A percentile compares a stretch with the other conserved stretches of the same genome.
Conservation (phyloP, 2,329 filamentous ascomycete species). For the Colletotrichum cereale region DNA sequence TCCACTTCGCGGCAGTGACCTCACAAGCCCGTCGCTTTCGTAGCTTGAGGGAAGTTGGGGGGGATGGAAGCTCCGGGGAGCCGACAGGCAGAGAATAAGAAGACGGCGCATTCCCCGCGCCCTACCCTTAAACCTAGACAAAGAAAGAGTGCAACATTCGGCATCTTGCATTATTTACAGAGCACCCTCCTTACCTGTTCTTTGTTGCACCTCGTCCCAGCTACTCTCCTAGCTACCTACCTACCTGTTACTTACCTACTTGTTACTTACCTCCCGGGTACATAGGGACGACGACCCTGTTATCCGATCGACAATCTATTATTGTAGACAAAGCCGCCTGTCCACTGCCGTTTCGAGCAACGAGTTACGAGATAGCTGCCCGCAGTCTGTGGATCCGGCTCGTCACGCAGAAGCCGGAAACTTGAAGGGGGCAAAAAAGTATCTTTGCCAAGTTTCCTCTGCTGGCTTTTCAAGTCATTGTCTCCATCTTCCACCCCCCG, state of each 20-base stretch:
- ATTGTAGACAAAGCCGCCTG: neutral
- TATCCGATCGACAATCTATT: slow-evolving; percentile 1
- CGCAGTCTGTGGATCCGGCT: slow-evolving; percentile 24
- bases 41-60: slow-evolving; percentile 3
- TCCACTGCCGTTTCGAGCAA: slow-evolving; percentile 27
- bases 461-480: neutral
- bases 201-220: neutral
- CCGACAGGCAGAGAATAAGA: slow-evolving; percentile 29
- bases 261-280: neutral
- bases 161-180: slow-evolving; percentile 11
- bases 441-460: neutral
- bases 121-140: too few species aligned
- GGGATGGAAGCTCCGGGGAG: slow-evolving; percentile 12
- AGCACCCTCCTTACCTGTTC: too few species aligned
- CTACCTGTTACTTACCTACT: neutral
- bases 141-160: too few species aligned
- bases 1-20: slow-evolving; percentile 27
- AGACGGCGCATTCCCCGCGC: slow-evolving; percentile 27
- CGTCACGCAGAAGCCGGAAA: slow-evolving; percentile 6
- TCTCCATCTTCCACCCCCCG: neutral
- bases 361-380: slow-evolving; percentile 34
- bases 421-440: neutral
- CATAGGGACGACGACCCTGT: neutral
- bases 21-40: slow-evolving; percentile 16
- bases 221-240: neutral